Evolutionary conservation across 2,329 filamentous ascomycete species (phyloP).

Genomic region (Chaetomiaceae sp.): DNA sequence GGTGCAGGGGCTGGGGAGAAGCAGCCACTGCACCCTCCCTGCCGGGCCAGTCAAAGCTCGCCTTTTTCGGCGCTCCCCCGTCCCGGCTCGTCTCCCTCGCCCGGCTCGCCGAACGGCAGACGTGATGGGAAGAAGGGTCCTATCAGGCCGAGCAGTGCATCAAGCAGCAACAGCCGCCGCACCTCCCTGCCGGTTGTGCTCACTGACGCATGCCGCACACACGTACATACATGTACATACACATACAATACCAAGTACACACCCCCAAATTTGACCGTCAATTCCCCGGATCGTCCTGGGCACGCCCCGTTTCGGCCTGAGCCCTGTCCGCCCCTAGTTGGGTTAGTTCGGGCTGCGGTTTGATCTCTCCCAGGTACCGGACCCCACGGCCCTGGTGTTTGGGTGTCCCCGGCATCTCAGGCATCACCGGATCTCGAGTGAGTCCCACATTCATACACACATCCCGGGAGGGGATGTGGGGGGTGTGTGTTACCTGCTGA

Average conservation of each 20-base stretch:
- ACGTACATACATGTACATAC: slow-evolving; percentile 6
- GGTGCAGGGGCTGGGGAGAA: slow-evolving; percentile 7
- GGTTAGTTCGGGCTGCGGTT: slow-evolving; percentile 13
- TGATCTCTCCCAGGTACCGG: slow-evolving; percentile 15
- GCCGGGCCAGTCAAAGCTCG: too few species aligned
- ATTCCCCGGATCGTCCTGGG: slow-evolving; percentile 23
- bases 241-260: slow-evolving; percentile 9
- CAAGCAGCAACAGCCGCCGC: background rate
- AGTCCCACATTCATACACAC: slow-evolving; percentile 10
- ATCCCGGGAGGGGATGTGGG: slow-evolving; percentile 6
- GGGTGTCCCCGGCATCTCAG: slow-evolving; percentile 14
- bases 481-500: background rate
- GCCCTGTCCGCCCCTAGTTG: slow-evolving; percentile 1
- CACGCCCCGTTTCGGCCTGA: slow-evolving; percentile 15
- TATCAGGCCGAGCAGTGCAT: too few species aligned
- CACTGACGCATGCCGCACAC: background rate
- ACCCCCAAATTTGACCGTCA: slow-evolving; percentile 23
- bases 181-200: background rate
- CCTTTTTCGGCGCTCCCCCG: too few species aligned
- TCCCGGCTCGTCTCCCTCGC: too few species aligned
- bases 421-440: slow-evolving; percentile 21
- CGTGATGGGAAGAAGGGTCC: too few species aligned
- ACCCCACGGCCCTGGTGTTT: slow-evolving; percentile 14
- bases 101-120: too few species aligned
- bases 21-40: too few species aligned